Conservation (phyloP, 495 filamentous ascomycete genomes). For the Evernia prunastri region DNA sequence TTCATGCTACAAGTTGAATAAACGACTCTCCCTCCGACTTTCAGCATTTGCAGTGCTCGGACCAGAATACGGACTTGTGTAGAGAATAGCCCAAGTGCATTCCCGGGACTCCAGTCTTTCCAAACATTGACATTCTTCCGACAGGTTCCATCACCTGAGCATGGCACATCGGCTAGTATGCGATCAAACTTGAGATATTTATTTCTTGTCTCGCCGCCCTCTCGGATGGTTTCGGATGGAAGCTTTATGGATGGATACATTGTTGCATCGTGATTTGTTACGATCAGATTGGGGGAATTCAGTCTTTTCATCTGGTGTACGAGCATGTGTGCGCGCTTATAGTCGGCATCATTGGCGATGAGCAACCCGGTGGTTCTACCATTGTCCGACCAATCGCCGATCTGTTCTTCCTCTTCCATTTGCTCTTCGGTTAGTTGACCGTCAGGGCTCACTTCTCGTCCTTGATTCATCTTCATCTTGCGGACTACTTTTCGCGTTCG, state of each 20-base stretch:
- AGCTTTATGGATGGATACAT: conserved; percentile 88
- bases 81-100: conserved; percentile 73
- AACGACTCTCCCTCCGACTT: conserved; percentile 86
- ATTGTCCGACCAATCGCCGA: conserved; percentile 60
- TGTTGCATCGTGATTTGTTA: conserved; percentile 96
- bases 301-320: conserved; percentile 96
- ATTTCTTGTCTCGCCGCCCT: conserved; percentile 47
- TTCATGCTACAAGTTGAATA: conserved; percentile 99
- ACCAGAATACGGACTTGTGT: conserved; percentile 86
- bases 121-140: conserved; percentile 89
- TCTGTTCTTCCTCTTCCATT: conserved; percentile 42
- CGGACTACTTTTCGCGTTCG: conserved; percentile 56
- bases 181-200: conserved; percentile 93
- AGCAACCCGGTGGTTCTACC: conserved; percentile 84
- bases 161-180: conserved; percentile 93
- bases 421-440: conserved; percentile 34
- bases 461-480: conserved; percentile 45
- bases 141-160: conserved; percentile 87
- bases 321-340: conserved; percentile 91
- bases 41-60: conserved; percentile 91
- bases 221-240: conserved; percentile 41
- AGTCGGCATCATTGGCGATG: conserved; percentile 92
- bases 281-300: conserved; percentile 92
- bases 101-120: conserved; percentile 86
- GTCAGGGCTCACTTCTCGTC: conserved; percentile 43